Percentiles rank a stretch among this genome's conserved stretches.
These are phyloP conservation scores for Epichloe typhina DNA, from an alignment of 2,329 filamentous ascomycete species.

Conservation along the genomic window DNA sequence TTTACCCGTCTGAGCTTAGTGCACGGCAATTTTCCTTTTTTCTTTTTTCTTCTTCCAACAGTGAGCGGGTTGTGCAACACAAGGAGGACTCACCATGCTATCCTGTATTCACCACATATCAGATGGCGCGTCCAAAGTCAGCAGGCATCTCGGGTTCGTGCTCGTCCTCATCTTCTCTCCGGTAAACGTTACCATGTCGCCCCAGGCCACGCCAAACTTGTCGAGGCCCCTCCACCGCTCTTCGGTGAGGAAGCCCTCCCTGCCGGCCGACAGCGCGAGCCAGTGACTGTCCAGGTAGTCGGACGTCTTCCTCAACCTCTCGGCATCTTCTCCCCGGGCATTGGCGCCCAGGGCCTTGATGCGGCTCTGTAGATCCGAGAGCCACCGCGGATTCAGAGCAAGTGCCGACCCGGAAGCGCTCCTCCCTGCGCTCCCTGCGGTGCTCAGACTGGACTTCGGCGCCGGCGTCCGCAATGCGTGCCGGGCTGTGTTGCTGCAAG, in stretches of 20 bases:
- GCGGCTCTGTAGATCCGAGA: slow-evolving; percentile 14
- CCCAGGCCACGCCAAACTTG: slow-evolving; percentile 61
- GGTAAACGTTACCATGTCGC: slow-evolving; percentile 50
- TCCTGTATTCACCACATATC: slow-evolving; percentile 21
- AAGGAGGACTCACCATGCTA: slow-evolving; percentile 35
- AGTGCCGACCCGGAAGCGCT: too few relatives aligned
- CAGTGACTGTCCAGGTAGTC: slow-evolving; percentile 36
- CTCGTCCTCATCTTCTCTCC: too few relatives aligned
- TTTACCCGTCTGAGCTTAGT: not conserved
- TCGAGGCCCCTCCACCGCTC: slow-evolving; percentile 45
- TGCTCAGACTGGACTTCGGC: too few relatives aligned
- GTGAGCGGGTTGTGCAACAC: not conserved
- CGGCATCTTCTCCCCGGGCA: not conserved
- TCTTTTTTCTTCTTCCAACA: too few relatives aligned
- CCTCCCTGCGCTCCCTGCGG: too few relatives aligned
- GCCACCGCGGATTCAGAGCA: slow-evolving; percentile 14
- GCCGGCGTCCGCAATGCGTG: too few relatives aligned
- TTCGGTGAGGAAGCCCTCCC: slow-evolving; percentile 60
- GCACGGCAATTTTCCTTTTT: too few relatives aligned
- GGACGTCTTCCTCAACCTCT: slow-evolving; percentile 7
- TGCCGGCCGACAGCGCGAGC: slow-evolving; percentile 58
- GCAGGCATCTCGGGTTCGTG: too few relatives aligned
- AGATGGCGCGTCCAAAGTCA: too few relatives aligned
- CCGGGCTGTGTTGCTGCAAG: too few relatives aligned
- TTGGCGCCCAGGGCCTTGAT: slow-evolving; percentile 5